Evolutionary conservation across 768 basidiomycete species (phyloP).

Genomic region (Lentinula detonsa): DNA sequence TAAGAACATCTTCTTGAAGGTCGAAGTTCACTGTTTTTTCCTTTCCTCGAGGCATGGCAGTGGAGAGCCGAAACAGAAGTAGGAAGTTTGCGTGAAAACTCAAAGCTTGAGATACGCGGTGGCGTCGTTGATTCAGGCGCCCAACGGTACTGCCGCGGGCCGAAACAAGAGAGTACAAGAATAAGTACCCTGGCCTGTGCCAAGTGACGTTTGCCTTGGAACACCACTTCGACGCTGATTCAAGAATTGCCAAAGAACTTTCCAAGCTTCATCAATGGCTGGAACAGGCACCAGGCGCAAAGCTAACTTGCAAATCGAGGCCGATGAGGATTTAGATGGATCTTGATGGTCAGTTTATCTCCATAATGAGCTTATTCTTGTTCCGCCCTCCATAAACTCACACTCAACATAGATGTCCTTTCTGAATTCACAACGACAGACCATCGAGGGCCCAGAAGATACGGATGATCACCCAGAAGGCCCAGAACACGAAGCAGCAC

Average conservation of each 20-base stretch:
- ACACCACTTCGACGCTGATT: neutral
- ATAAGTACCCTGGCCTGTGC: neutral
- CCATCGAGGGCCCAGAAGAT: neutral
- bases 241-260: neutral
- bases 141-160: neutral
- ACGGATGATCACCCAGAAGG: conserved; percentile 7
- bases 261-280: neutral
- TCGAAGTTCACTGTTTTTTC: neutral
- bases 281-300: neutral
- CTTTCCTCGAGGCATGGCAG: neutral
- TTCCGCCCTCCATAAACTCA: neutral
- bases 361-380: neutral
- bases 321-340: conserved; percentile 57
- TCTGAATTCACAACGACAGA: conserved; percentile 30
- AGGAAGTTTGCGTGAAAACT: neutral
- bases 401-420: conserved; percentile 33
- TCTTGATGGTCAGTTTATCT: conserved; percentile 41
- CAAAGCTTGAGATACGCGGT: neutral
- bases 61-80: neutral
- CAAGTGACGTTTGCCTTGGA: neutral
- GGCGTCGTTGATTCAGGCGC: neutral
- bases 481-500: conserved; percentile 32
- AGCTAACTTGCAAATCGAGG: neutral
- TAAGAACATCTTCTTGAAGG: neutral
- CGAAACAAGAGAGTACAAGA: neutral